Evolutionary conservation across 805 yeast genomes (phyloP), one percentile per base, ranked within the genome.

Genomic region (Lachancea fermentati): DNA sequence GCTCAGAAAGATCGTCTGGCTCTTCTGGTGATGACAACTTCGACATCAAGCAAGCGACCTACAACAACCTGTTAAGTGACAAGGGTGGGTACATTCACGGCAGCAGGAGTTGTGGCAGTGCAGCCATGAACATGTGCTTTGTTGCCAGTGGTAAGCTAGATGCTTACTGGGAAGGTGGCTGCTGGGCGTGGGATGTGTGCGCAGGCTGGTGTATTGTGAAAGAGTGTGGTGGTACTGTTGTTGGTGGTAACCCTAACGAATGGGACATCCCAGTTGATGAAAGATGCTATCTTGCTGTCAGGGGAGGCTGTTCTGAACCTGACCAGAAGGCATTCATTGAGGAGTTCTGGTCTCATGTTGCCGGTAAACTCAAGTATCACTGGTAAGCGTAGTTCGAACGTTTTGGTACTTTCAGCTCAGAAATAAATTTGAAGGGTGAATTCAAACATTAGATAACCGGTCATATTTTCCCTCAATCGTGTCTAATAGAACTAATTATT

Each of bases 141-240:
- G 76, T 75, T 4, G 82, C 84, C 1, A 65, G 73, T 3, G 85
- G 85, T 4, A 66, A 66, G 42, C 44, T 77, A 19, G 85, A 79
- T 51, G 69, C 76, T 3, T 79, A 79, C 57, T 79, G 84, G 82
- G 82, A 77, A 58, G 82, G 81, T 36, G 82, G 82, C n/a, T 76
- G 81, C 52, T 76, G 71, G 54, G 73, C 78, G 17, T 79, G 84
- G 84, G 85, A 79, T 53, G 81, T 78, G 1, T 76, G 81, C 55
- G 85, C 83, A 12, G 81, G 82, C 30, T 78, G 81, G 81, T 68
- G 77, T 35, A 74, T 79, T 36, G 51, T 78, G 6, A 62, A 66
- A 32, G 85, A 79, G 47, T 71, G 81, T 9, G 85, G 85, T 3
- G 83, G 81, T 9, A 47, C 53, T 6, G 57, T 76, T 34, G 79